A percentile compares a stretch with the other conserved stretches of the same genome.
phyloP scores from a whole-genome alignment of 371 early-diverging fungal species.

The Apophysomyces elegans region DNA sequence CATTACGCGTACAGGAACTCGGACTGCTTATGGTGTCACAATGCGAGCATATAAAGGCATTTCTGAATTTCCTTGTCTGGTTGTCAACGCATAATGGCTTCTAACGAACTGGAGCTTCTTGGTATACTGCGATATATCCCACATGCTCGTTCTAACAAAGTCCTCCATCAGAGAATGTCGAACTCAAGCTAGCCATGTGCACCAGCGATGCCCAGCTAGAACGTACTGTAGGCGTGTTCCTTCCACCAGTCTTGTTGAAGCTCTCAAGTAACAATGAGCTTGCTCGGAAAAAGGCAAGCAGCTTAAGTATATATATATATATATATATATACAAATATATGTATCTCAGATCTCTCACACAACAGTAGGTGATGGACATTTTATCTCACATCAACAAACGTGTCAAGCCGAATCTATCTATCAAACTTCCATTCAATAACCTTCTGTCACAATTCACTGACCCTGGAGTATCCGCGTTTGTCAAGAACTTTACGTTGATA shows the following conservation, averaged over 20 bases:
- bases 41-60: not conserved
- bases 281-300: slow-evolving; percentile 50
- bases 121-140: not conserved
- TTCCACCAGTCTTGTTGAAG: slow-evolving; percentile 80
- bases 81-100: not conserved
- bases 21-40: not conserved
- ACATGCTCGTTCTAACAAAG: not conserved
- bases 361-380: slow-evolving; percentile 68
- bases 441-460: slow-evolving; percentile 58
- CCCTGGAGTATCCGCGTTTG: slow-evolving; percentile 46
- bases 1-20: slow-evolving; percentile 1
- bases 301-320: too few species aligned
- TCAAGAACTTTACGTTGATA: slow-evolving; percentile 74
- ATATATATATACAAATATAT: too few species aligned
- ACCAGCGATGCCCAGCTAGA: slow-evolving; percentile 77
- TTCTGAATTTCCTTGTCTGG: not conserved
- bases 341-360: too few species aligned
- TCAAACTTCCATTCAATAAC: slow-evolving; percentile 67
- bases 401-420: slow-evolving; percentile 60
- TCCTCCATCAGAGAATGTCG: slow-evolving; percentile 73
- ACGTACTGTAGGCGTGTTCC: slow-evolving; percentile 65
- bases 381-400: slow-evolving; percentile 85
- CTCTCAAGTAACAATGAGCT: slow-evolving; percentile 62
- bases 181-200: slow-evolving; percentile 85
- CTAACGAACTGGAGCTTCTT: slow-evolving; percentile 4